Percentiles rank a stretch among this genome's conserved stretches.
phyloP scores from a whole-genome alignment of 2,329 filamentous ascomycete species.

The Fusarium scirpi region DNA sequence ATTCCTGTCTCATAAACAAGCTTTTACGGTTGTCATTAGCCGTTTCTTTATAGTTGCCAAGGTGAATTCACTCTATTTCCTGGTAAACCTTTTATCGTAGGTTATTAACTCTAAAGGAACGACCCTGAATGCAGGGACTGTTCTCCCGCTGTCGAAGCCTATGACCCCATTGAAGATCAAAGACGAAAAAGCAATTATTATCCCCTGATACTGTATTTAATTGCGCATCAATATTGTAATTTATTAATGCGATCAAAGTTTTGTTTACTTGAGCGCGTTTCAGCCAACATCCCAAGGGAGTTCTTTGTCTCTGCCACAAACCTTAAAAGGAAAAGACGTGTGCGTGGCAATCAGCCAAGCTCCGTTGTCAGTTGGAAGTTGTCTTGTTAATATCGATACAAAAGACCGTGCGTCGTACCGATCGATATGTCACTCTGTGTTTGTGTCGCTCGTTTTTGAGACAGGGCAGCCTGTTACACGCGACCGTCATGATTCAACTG shows the following conservation, averaged over 20 bases:
- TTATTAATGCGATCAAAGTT: background rate
- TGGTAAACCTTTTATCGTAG: background rate
- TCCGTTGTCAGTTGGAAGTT: background rate
- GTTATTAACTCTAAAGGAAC: background rate
- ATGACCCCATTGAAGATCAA: background rate
- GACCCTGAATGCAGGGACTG: background rate
- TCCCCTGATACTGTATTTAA: background rate
- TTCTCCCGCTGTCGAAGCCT: background rate
- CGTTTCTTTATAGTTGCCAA: background rate
- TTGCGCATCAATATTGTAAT: background rate
- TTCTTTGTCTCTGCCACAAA: background rate
- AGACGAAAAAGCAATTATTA: background rate
- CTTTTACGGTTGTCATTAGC: background rate
- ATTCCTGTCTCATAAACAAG: conserved; percentile 1
- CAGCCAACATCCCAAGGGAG: background rate
- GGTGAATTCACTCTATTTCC: background rate
- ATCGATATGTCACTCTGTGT: conserved; percentile 12
- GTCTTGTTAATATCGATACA: background rate
- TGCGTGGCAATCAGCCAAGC: background rate
- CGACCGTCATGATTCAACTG: conserved; percentile 21
- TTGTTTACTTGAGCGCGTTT: background rate
- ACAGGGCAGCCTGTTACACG: background rate
- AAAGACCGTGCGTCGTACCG: background rate
- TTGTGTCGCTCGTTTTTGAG: background rate
- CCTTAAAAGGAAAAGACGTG: background rate